Evolutionary conservation across 164 flowering plant species (phyloP), one percentile per base, ranked within the genome.

Genomic region (Tetrastigma voinierianum): DNA sequence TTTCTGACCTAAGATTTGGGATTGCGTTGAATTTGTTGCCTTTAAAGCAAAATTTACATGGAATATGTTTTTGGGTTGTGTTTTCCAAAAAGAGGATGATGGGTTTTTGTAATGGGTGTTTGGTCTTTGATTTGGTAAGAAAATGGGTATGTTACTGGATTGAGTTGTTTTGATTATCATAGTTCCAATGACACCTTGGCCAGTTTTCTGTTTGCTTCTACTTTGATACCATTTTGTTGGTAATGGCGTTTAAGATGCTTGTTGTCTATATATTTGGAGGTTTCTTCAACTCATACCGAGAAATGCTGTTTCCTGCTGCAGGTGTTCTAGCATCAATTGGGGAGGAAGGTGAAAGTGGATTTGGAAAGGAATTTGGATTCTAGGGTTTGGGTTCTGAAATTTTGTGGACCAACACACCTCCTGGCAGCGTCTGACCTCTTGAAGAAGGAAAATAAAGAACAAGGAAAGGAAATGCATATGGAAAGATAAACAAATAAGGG

Each of bases 251-350:
- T 4, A 54, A 55, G 62, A 67, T 75, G 61, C 70, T 56, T 64
- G 12, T 47, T 79, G 82, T 77, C 74, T 76, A 46, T 61, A 32
- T 16, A n/a, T 65, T 70, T 61, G 70, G 57, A 68, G 70, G 71
- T 63, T 65, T n/a, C 51, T 51, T 59, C 52, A 73, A 32, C 82
- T 78, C 20, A 68, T 63, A 64, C 57, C 75, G 61, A 76, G 65
- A 71, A 44, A 67, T 73, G 66, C 43, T 73, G 70, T 67, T 69
- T 57, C 43, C 55, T 62, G 48, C 58, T 72, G 66, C 75, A 76
- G 79, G 67, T 56, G 46, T 46, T 57, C 9, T 44, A 57, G 24
- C 46, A 56, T 69, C 32, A 13, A 23, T 45, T 19, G 25, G 52
- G 61, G 57, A 25, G 40, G 16, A 46, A 19, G 32, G 20, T 3